Conservation (phyloP, 306 rosid species). For the Vicia sativa region DNA sequence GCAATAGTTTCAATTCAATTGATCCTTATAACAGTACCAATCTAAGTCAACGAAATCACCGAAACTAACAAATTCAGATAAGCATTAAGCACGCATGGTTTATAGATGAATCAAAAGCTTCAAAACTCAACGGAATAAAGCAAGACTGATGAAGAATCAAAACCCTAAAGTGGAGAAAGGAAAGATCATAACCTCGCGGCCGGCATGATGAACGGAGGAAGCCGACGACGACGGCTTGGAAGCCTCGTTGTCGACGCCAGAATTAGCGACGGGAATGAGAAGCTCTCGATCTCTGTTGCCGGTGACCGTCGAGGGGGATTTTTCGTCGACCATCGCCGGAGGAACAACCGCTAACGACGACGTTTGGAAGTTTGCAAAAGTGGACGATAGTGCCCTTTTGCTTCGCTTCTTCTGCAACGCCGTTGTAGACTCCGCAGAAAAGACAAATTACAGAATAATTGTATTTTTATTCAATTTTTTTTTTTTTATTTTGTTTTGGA, state of each 20-base stretch:
- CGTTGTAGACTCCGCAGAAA: constrained; percentile 7
- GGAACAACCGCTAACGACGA: constrained; percentile 37
- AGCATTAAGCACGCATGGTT: neutral
- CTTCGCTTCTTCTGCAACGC: constrained; percentile 30
- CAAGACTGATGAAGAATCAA: constrained; percentile 2
- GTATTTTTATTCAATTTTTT: neutral
- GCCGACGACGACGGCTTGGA: constrained; percentile 68
- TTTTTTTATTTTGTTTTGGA: neutral
- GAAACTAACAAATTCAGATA: constrained; percentile 6
- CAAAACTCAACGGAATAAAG: constrained; percentile 4
- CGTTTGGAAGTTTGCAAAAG: constrained; percentile 37
- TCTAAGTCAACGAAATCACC: constrained; percentile 30
- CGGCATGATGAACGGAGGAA: constrained; percentile 60
- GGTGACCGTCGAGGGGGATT: constrained; percentile 56
- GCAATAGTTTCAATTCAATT: constrained; percentile 6
- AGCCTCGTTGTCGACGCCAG: constrained; percentile 48
- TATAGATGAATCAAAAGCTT: neutral
- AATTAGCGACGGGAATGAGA: constrained; percentile 76
- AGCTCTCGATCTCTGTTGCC: constrained; percentile 83
- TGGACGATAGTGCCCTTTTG: constrained; percentile 1
- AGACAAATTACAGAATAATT: neutral
- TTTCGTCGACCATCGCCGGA: constrained; percentile 68
- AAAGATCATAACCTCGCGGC: constrained; percentile 64
- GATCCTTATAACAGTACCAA: constrained; percentile 18
- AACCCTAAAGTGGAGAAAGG: constrained; percentile 37